Evolutionary conservation across 164 flowering plant species (phyloP).

Genomic region (Litsea cubeba): DNA sequence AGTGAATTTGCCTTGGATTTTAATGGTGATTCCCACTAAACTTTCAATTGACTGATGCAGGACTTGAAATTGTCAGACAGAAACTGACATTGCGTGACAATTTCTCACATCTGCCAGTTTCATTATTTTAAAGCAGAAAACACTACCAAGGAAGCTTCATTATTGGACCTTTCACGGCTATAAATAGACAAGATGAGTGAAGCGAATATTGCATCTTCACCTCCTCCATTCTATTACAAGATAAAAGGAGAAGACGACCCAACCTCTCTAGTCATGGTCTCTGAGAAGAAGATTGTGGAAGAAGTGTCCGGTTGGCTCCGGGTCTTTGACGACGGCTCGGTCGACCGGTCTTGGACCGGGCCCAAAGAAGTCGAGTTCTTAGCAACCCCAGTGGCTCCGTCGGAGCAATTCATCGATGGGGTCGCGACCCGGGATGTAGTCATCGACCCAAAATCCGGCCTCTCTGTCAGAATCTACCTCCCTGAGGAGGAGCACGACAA

Average conservation of each 20-base stretch:
- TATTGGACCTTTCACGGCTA: background rate
- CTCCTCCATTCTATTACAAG: background rate
- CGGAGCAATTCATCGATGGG: constrained; percentile 45
- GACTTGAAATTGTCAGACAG: no score
- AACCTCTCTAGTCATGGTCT: background rate
- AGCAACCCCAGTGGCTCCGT: constrained; percentile 45
- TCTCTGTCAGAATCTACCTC: constrained; percentile 44
- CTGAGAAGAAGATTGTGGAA: constrained; percentile 31
- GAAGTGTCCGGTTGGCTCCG: constrained; percentile 73
- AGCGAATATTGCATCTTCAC: background rate
- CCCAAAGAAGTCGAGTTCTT: constrained; percentile 62
- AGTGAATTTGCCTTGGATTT: no score
- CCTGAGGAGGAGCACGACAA: constrained; percentile 31
- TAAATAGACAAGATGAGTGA: background rate
- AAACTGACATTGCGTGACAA: no score
- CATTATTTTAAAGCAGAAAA: background rate
- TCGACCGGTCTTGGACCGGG: constrained; percentile 68
- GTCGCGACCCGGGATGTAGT: constrained; percentile 51
- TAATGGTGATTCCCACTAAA: no score
- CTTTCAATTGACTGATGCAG: no score
- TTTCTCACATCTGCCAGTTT: no score
- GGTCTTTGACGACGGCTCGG: constrained; percentile 59
- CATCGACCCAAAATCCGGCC: constrained; percentile 26
- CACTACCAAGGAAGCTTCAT: background rate
- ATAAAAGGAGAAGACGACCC: background rate